phyloP scores from a whole-genome alignment of 2,329 filamentous ascomycete genomes.

The Penicillium fuscoglaucum region DNA sequence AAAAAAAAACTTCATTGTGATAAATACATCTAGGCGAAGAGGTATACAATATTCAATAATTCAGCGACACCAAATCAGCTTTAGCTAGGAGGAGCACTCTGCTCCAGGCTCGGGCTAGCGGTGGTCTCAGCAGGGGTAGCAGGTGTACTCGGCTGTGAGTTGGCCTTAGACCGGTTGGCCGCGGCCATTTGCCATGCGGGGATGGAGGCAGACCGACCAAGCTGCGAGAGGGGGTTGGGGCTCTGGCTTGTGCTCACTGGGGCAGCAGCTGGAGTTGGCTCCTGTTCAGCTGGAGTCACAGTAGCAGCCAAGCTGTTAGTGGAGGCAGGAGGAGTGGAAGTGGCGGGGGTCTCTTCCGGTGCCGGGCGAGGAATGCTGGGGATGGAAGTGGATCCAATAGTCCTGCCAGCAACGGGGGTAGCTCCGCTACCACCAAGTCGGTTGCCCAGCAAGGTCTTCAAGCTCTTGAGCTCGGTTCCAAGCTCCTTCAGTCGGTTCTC shows the following conservation, averaged over 20 bases:
- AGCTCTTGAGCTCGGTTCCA: slow-evolving; percentile 80
- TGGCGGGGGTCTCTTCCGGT: slow-evolving; percentile 23
- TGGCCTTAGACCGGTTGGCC: slow-evolving; percentile 52
- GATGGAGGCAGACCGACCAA: slow-evolving; percentile 64
- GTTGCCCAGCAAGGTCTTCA: slow-evolving; percentile 81
- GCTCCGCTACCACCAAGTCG: slow-evolving; percentile 50
- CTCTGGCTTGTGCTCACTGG: slow-evolving; percentile 33
- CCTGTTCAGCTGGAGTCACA: slow-evolving; percentile 31
- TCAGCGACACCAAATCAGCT: slow-evolving; percentile 4
- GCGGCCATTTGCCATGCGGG: slow-evolving; percentile 79
- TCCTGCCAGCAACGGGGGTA: slow-evolving; percentile 35
- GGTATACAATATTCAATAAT: slow-evolving; percentile 20
- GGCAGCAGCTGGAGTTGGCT: slow-evolving; percentile 27
- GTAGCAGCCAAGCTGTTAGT: slow-evolving; percentile 32
- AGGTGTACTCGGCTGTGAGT: slow-evolving; percentile 30
- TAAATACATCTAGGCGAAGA: slow-evolving; percentile 30
- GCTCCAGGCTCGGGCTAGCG: slow-evolving; percentile 26
- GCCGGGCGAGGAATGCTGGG: slow-evolving; percentile 26
- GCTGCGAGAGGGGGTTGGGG: slow-evolving; percentile 50
- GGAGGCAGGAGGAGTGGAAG: slow-evolving; percentile 19
- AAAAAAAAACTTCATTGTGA: slow-evolving; percentile 8
- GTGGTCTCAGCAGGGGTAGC: slow-evolving; percentile 24
- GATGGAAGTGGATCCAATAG: slow-evolving; percentile 29
- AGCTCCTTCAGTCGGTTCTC: slow-evolving; percentile 82
- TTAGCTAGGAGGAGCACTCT: slow-evolving; percentile 35